Percentiles rank a stretch among this genome's conserved stretches.
These are phyloP conservation scores for Jacaranda mimosifolia DNA, from an alignment of 257 asterid genomes.

Conservation along the genomic window DNA sequence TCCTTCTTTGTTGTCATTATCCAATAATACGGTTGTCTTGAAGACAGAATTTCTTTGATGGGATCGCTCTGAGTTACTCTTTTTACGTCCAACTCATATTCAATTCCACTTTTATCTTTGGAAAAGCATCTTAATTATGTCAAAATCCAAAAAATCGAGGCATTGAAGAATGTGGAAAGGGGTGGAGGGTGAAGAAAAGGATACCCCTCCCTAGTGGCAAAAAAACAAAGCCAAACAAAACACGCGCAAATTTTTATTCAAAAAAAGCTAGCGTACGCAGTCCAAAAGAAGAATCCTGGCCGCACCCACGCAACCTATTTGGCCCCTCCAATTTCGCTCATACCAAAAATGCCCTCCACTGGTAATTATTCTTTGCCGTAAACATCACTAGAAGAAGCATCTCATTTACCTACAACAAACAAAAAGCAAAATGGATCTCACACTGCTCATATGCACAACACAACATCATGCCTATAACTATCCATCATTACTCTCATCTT, in stretches of 20 bases:
- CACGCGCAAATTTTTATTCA: not conserved
- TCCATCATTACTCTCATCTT: too few relatives aligned
- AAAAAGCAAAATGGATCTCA: too few relatives aligned
- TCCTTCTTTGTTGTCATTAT: not conserved
- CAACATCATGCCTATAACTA: too few relatives aligned
- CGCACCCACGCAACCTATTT: conserved; percentile 71
- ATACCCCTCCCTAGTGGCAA: conserved; percentile 47
- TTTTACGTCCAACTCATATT: not conserved
- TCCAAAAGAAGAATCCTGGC: conserved; percentile 82
- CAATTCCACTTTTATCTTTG: not conserved
- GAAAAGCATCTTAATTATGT: not conserved
- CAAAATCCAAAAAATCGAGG: conserved; percentile 22
- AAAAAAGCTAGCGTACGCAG: conserved; percentile 84
- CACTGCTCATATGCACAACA: too few relatives aligned
- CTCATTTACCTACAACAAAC: too few relatives aligned
- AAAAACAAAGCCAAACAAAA: not conserved
- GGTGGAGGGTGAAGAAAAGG: conserved; percentile 52
- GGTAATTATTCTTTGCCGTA: not conserved
- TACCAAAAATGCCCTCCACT: conserved; percentile 47
- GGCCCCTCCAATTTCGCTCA: conserved; percentile 29
- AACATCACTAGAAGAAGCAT: too few relatives aligned
- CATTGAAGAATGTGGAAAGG: conserved; percentile 51
- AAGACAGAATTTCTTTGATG: conserved; percentile 9
- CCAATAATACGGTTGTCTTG: not conserved
- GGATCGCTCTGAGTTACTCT: not conserved